Base-by-base conservation (phyloP, 371 early-diverging fungal species). In the Circinella minor region DNA sequence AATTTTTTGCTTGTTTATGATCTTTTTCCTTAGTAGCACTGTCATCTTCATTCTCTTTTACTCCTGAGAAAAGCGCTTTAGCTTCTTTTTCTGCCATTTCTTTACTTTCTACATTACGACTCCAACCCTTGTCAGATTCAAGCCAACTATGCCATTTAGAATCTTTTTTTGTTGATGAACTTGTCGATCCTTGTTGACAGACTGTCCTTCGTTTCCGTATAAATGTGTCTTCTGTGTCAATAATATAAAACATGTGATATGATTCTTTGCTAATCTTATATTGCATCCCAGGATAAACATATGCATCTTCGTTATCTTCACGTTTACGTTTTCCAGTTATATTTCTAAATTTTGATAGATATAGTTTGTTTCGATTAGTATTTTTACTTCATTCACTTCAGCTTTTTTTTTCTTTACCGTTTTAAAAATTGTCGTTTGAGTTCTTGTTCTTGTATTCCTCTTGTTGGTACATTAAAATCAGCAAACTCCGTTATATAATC, bases 401-500 rank as follows among this genome's bases (percentile, higher is more conserved):
- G 4, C 36, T 60, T 13, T 15, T 55, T 14, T 68, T 36, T 51
- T 18, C 18, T 49, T 15, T 80, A 81, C 69, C 92, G 84, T 69
- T 81, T 81, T 72, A 93, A 71, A 72, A 93, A 92, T 46, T 94
- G 85, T 18, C 73, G 76, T 61, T 80, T 84, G 61, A 79, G 69
- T 18, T 51, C 36, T 4, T 74, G 75, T 13, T 73, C 76, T 10
- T 86, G 76, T 11, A 91, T 86, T 13, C 90, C 92, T 69, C 90
- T 87, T 0, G 93, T 93, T 4, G 88, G 88, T 38, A 74, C 65
- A 36, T 86, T 88, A 77, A 90, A 78, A 62, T 88, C 76, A 48
- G 96, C 90, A 69, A 93, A 97, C 61, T 90, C 91, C 67, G 94
- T 91, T 27, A 97, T 90, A 64, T 97, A 97, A 68, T 91, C 85